Conservation (phyloP, 83 land plant genomes). For the Picea abies region DNA sequence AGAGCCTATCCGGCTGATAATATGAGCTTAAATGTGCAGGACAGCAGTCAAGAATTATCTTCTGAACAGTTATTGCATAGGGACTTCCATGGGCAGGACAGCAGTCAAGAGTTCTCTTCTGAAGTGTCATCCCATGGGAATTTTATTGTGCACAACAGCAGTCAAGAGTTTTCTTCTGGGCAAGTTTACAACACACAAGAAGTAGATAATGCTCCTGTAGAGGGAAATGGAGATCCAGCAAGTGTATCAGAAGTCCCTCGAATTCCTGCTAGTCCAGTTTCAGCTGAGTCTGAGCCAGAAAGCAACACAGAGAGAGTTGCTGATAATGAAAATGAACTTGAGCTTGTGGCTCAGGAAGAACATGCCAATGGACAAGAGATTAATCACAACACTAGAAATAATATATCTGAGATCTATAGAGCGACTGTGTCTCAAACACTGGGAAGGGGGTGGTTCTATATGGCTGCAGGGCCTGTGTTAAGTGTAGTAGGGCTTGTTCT, state of each 20-base stretch:
- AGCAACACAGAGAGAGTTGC: not conserved
- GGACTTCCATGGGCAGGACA: not conserved
- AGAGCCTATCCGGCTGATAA: not conserved
- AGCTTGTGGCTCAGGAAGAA: conserved; percentile 1
- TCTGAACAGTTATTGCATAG: not conserved
- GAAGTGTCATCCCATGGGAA: not conserved
- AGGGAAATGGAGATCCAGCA: not conserved
- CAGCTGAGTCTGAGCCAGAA: not conserved
- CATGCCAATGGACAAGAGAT: not conserved
- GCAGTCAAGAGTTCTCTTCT: conserved; percentile 3
- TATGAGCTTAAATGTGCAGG: not conserved
- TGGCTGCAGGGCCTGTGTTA: conserved; percentile 57
- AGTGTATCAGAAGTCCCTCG: not conserved
- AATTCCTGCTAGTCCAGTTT: not conserved
- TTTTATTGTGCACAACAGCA: not conserved
- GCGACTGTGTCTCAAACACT: not conserved
- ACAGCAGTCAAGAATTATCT: conserved; percentile 1
- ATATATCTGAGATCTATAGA: not conserved
- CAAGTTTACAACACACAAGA: conserved; percentile 6
- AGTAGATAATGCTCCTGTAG: not conserved
- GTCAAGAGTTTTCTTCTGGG: conserved; percentile 1
- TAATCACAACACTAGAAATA: not conserved
- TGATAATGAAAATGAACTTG: not conserved
- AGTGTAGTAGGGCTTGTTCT: conserved; percentile 53
- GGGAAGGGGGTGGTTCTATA: conserved; percentile 39